These are phyloP conservation scores for Perilla frutescens DNA, from an alignment of 257 asterid species.

Conservation along the genomic window DNA sequence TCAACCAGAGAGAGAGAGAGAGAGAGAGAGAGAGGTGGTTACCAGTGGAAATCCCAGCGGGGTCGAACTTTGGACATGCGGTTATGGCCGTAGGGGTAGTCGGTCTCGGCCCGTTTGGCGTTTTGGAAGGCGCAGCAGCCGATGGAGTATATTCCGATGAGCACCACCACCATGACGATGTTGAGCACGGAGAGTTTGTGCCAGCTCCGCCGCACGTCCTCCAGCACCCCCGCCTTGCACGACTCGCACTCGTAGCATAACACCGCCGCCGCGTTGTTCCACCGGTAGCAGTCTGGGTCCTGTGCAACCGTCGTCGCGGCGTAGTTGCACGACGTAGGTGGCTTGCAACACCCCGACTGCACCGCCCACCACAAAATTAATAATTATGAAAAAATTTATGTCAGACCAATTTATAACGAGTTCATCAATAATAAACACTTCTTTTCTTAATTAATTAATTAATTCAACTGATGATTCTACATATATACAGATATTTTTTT, in stretches of 20 bases:
- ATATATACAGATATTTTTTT: too few relatives aligned
- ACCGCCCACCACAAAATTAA: background rate
- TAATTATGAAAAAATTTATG: too few relatives aligned
- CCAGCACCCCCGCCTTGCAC: constrained; percentile 94
- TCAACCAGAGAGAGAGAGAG: background rate
- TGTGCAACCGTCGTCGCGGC: constrained; percentile 53
- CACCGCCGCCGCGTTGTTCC: constrained; percentile 75
- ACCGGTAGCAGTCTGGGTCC: constrained; percentile 80
- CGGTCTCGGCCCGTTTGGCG: constrained; percentile 65
- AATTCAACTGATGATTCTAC: too few relatives aligned
- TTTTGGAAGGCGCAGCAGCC: constrained; percentile 96
- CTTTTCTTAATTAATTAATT: too few relatives aligned
- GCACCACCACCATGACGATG: constrained; percentile 76
- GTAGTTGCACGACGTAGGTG: constrained; percentile 89
- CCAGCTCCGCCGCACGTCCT: constrained; percentile 83
- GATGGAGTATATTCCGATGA: constrained; percentile 79
- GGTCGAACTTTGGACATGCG: constrained; percentile 89
- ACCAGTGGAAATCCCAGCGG: constrained; percentile 97
- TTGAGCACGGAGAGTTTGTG: constrained; percentile 83
- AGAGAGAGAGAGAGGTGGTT: background rate
- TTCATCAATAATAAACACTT: too few relatives aligned
- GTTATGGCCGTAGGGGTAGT: constrained; percentile 68
- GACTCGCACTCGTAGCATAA: constrained; percentile 93
- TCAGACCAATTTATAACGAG: too few relatives aligned
- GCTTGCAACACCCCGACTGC: constrained; percentile 99